These are phyloP conservation scores for Leccinum sublutescens DNA, from an alignment of 768 basidiomycete genomes.

Conservation along the genomic window DNA sequence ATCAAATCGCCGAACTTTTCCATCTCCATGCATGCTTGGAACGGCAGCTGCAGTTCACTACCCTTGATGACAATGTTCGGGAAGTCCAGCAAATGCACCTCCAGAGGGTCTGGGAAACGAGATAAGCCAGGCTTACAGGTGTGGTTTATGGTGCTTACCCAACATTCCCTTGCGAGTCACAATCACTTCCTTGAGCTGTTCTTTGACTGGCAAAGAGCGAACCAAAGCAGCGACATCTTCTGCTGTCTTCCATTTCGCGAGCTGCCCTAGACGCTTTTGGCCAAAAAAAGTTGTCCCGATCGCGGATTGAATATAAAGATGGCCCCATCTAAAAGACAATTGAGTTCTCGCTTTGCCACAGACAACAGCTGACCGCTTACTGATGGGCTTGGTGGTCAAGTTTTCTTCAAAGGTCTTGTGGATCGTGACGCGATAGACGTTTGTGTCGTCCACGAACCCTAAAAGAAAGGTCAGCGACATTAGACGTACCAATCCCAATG, in stretches of 20 bases:
- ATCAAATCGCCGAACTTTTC: conserved; percentile 99
- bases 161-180: conserved; percentile 94
- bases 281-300: conserved; percentile 97
- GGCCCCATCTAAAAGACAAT: conserved; percentile 62
- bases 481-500: neutral
- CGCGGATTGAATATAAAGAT: conserved; percentile 99
- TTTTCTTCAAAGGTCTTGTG: conserved; percentile 99
- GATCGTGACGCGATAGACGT: conserved; percentile 98
- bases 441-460: conserved; percentile 99
- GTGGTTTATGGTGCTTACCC: neutral
- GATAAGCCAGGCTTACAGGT: conserved; percentile 3
- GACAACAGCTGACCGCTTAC: conserved; percentile 38
- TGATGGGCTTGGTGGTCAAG: conserved; percentile 98
- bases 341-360: neutral
- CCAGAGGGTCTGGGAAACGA: conserved; percentile 68
- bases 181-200: conserved; percentile 99
- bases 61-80: conserved; percentile 99
- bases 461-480: conserved; percentile 11
- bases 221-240: conserved; percentile 99
- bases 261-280: conserved; percentile 98
- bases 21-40: conserved; percentile 99
- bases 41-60: conserved; percentile 94
- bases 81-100: conserved; percentile 99
- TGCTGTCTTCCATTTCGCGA: conserved; percentile 99
- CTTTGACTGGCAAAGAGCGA: conserved; percentile 97